Conservation (phyloP, 2,329 filamentous ascomycete species). For the Nemania abortiva region DNA sequence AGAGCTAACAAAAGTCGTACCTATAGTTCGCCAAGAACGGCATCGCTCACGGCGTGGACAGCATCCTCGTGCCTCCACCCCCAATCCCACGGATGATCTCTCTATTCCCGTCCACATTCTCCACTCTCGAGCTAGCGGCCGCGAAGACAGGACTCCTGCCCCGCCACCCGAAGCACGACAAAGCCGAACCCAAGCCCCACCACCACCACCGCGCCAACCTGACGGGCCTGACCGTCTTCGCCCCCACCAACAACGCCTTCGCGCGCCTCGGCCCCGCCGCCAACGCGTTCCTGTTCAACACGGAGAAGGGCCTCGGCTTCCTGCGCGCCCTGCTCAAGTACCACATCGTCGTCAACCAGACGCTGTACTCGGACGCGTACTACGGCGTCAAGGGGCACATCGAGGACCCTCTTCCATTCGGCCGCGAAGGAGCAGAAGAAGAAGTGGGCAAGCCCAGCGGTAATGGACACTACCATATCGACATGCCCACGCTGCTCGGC, state of each 20-base stretch:
- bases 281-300: slow-evolving; percentile 89
- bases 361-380: slow-evolving; percentile 81
- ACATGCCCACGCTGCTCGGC: slow-evolving; percentile 78
- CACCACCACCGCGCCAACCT: slow-evolving; percentile 59
- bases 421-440: slow-evolving; percentile 34
- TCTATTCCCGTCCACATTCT: slow-evolving; percentile 81
- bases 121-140: slow-evolving; percentile 80
- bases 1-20: slow-evolving; percentile 13
- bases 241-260: slow-evolving; percentile 86
- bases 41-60: slow-evolving; percentile 81
- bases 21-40: slow-evolving; percentile 78
- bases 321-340: slow-evolving; percentile 73
- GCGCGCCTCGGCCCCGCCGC: slow-evolving; percentile 75
- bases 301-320: slow-evolving; percentile 77
- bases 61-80: slow-evolving; percentile 82
- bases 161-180: slow-evolving; percentile 29
- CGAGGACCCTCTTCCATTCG: slow-evolving; percentile 16
- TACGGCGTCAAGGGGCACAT: slow-evolving; percentile 62
- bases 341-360: slow-evolving; percentile 53
- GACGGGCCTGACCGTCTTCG: slow-evolving; percentile 81
- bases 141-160: slow-evolving; percentile 76
- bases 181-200: slow-evolving; percentile 34
- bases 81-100: slow-evolving; percentile 62
- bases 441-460: slow-evolving; percentile 43
- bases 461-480: slow-evolving; percentile 70